Evolutionary conservation across 768 basidiomycete genomes (phyloP), one percentile per base, ranked within the genome.

Genomic region (Pleurotus tuoliensis): DNA sequence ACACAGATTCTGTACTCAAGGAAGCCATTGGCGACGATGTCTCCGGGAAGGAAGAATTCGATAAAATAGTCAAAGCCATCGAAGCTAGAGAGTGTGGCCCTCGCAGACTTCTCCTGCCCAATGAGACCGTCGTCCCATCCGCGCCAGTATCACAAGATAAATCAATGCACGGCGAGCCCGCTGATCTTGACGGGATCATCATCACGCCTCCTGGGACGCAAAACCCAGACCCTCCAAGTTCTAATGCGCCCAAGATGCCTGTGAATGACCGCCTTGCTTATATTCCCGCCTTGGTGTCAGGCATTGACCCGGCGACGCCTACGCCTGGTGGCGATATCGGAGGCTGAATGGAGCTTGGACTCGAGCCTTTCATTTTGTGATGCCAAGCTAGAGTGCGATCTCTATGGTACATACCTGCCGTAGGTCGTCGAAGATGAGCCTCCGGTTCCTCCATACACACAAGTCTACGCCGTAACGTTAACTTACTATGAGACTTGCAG

Each of bases 1-100:
- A 74, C 64, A 79, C 80, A 7, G 79, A 76, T 18, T 64, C 88
- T 62, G 74, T 73, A 8, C 37, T 53, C n/a, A 39, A 53, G 0
- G 73, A 76, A 11, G 61, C 83, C 3, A 80, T 82, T 11, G 83
- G 79, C 6, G 62, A 16, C 16, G 51, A 41, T n/a, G 37, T 67
- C 3, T 82, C 80, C 79, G 88, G 88, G 13, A 81, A 84, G 61
- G 72, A 80, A 37, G 88, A 89, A 49, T 80, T 88, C 57, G 67
- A 71, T 6, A 75, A 80, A 7, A 81, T 90, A 22, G 74, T 78
- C 20, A 61, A 75, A 40, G 74, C 77, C 1, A 82, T 90, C 51
- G 76, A 81, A 62, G 68, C 71, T 27, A 73, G 78, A 5, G 59
- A 41, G 41, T 13, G 41, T 6, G 16, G 56, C 20, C 61, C 61